These are phyloP conservation scores for Beauveria sp. DNA, from an alignment of 2,329 filamentous ascomycete species.

Conservation along the genomic window DNA sequence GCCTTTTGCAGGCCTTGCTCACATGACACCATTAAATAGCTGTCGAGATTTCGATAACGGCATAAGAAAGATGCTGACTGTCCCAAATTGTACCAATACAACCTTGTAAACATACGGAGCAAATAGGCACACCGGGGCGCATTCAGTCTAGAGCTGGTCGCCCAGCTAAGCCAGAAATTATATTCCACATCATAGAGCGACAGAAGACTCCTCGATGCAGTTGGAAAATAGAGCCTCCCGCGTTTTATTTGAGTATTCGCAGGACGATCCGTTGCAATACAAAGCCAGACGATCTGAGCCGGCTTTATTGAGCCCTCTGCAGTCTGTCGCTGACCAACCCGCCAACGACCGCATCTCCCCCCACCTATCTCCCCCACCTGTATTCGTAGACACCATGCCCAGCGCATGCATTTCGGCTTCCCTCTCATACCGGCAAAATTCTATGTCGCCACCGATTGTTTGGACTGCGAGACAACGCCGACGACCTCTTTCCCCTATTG, in stretches of 20 bases:
- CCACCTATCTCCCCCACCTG: background rate
- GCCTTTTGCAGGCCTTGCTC: background rate
- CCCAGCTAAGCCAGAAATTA: background rate
- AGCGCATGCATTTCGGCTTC: background rate
- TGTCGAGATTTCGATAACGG: background rate
- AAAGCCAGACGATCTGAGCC: background rate
- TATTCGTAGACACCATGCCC: background rate
- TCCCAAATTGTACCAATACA: background rate
- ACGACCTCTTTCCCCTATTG: background rate
- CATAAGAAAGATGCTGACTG: background rate
- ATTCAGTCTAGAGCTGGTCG: background rate
- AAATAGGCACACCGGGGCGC: background rate
- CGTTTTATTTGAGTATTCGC: background rate
- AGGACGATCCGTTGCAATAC: background rate
- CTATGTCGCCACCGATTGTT: background rate
- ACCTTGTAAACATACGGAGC: background rate
- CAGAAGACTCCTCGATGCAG: background rate
- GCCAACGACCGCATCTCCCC: background rate
- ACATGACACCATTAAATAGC: background rate
- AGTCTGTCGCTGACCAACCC: conserved; percentile 6
- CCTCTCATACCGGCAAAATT: background rate
- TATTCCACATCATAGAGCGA: background rate
- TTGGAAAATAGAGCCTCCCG: background rate
- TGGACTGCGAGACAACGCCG: background rate
- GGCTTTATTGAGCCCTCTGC: background rate